Conservation (phyloP, 306 rosid genomes). For the Malus orientalis region DNA sequence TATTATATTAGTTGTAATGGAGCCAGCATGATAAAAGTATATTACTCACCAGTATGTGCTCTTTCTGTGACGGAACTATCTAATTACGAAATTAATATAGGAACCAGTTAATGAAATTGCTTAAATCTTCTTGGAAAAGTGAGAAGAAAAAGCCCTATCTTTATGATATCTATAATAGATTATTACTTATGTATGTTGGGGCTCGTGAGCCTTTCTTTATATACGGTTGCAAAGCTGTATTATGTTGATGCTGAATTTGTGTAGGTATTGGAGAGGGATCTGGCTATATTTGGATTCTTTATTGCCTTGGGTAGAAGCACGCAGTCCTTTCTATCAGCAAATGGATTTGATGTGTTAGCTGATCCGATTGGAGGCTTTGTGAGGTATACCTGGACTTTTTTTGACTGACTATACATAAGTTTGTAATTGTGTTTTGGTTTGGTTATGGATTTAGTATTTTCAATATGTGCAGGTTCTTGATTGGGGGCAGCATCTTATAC, state of each 20-base stretch:
- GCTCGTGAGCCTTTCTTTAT: background rate
- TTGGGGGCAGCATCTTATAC: conserved; percentile 89
- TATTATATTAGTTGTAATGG: background rate
- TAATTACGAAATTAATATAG: background rate
- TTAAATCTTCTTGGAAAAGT: background rate
- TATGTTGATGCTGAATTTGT: conserved; percentile 13
- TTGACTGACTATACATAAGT: conserved; percentile 11
- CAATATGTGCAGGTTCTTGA: conserved; percentile 59
- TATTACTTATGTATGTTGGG: background rate
- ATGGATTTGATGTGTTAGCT: conserved; percentile 59
- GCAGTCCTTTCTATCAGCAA: conserved; percentile 63
- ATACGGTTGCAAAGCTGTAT: background rate
- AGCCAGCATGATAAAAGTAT: background rate
- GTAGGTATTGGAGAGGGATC: conserved; percentile 96
- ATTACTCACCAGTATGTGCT: background rate
- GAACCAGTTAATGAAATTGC: background rate
- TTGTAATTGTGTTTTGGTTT: conserved; percentile 15
- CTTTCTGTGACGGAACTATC: background rate
- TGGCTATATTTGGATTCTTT: conserved; percentile 96
- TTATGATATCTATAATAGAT: background rate
- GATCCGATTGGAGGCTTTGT: conserved; percentile 73
- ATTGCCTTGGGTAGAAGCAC: conserved; percentile 92
- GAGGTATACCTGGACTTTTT: conserved; percentile 41
- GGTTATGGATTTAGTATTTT: conserved; percentile 19
- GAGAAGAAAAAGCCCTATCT: background rate